A percentile compares a stretch with the other conserved stretches of the same genome.
Evolutionary conservation across 768 basidiomycete genomes (phyloP).

Genomic region (Podaxis sp.): DNA sequence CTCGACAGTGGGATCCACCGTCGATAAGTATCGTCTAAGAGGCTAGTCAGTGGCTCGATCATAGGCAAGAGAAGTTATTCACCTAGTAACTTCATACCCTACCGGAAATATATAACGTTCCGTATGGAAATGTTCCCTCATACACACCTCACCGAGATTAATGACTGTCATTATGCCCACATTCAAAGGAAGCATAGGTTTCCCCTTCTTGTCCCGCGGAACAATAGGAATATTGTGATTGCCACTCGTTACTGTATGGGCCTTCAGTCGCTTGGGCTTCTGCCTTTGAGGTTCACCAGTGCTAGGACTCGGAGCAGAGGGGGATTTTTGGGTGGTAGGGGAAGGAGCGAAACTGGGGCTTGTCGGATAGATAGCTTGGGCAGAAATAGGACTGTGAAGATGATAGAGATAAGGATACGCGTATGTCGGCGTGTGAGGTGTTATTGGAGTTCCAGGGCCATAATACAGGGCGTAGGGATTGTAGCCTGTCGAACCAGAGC

Average conservation of each 20-base stretch:
- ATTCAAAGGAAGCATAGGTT: slow-evolving; percentile 71
- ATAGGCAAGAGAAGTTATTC: slow-evolving; percentile 15
- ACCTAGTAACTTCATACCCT: slow-evolving; percentile 81
- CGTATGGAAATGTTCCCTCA: slow-evolving; percentile 83
- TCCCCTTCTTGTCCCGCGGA: slow-evolving; percentile 65
- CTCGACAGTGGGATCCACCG: slow-evolving; percentile 58
- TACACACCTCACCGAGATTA: slow-evolving; percentile 69
- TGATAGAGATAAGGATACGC: slow-evolving; percentile 43
- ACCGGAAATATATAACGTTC: slow-evolving; percentile 88
- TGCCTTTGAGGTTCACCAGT: slow-evolving; percentile 33
- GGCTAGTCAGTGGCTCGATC: slow-evolving; percentile 8
- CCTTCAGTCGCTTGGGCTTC: slow-evolving; percentile 76
- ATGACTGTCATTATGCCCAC: slow-evolving; percentile 87
- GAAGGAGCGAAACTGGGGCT: slow-evolving; percentile 24
- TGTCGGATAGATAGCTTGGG: slow-evolving; percentile 31
- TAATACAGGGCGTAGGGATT: slow-evolving; percentile 43
- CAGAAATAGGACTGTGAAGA: slow-evolving; percentile 29
- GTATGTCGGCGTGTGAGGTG: slow-evolving; percentile 31
- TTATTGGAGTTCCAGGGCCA: slow-evolving; percentile 31
- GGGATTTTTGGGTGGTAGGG: slow-evolving; percentile 16
- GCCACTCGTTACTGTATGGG: slow-evolving; percentile 76
- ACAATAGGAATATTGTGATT: slow-evolving; percentile 76
- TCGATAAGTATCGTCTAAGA: slow-evolving; percentile 72
- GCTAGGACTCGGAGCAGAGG: slow-evolving; percentile 17
- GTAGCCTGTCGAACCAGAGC: slow-evolving; percentile 19